These are phyloP conservation scores for Neonectria coccinea DNA, from an alignment of 2,329 filamentous ascomycete genomes.

Conservation along the genomic window DNA sequence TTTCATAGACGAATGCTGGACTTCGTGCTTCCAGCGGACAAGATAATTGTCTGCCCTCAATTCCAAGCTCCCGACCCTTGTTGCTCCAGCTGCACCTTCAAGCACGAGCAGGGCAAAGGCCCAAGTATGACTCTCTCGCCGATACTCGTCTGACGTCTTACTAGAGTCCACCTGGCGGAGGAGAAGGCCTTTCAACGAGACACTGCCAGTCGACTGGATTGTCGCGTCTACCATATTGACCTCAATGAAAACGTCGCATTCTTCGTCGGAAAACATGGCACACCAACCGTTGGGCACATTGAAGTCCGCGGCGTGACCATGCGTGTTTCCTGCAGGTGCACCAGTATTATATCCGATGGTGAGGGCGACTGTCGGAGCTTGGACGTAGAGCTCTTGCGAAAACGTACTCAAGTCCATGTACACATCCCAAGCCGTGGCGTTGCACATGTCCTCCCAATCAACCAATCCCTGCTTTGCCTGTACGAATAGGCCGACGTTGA, in stretches of 20 bases:
- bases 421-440: constrained; percentile 14
- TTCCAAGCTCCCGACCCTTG: constrained; percentile 24
- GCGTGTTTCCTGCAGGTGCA: too few relatives aligned
- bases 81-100: constrained; percentile 5
- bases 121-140: constrained; percentile 12
- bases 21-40: constrained; percentile 14
- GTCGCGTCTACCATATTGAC: constrained; percentile 13
- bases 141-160: not conserved
- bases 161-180: constrained; percentile 17
- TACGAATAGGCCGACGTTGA: not conserved
- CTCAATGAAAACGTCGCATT: constrained; percentile 22
- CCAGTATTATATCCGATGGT: constrained; percentile 4
- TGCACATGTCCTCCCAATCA: constrained; percentile 22
- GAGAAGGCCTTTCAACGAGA: constrained; percentile 15
- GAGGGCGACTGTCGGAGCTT: constrained; percentile 6
- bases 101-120: constrained; percentile 15
- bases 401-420: constrained; percentile 14
- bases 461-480: not conserved
- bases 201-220: constrained; percentile 5
- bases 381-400: constrained; percentile 18
- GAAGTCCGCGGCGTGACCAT: constrained; percentile 14
- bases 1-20: not conserved
- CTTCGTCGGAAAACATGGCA: constrained; percentile 15
- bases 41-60: constrained; percentile 25
- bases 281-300: constrained; percentile 5